A percentile compares a stretch with the other conserved stretches of the same genome.
Evolutionary conservation across 192 early-diverging fungal species (phyloP).

Genomic region (Entomortierella lignicola): DNA sequence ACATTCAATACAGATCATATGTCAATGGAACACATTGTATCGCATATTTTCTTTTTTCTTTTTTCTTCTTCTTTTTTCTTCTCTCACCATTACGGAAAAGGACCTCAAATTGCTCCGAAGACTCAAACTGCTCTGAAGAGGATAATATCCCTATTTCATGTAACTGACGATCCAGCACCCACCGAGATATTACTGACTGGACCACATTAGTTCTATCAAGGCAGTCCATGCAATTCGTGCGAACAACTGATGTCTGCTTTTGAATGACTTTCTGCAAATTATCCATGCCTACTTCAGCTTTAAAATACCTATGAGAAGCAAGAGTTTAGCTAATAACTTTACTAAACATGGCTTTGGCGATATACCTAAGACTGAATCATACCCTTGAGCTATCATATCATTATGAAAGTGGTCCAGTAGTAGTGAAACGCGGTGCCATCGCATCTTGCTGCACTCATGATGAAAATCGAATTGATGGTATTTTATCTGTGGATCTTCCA

Average conservation of each 20-base stretch:
- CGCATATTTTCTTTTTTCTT: too few species aligned
- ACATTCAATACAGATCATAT: neutral
- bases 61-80: neutral
- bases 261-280: constrained; percentile 38
- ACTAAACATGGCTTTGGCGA: too few species aligned
- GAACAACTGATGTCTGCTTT: constrained; percentile 82
- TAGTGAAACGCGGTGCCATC: constrained; percentile 91
- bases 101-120: constrained; percentile 72
- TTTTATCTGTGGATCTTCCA: constrained; percentile 68
- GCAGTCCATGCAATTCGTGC: constrained; percentile 99
- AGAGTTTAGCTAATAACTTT: neutral
- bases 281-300: constrained; percentile 48
- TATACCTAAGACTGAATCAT: neutral
- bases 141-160: constrained; percentile 71
- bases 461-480: constrained; percentile 99
- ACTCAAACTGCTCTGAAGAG: constrained; percentile 68
- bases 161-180: constrained; percentile 79
- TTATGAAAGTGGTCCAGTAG: constrained; percentile 82
- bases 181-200: constrained; percentile 88
- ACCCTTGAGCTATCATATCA: constrained; percentile 69
- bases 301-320: constrained; percentile 64
- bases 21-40: too few species aligned
- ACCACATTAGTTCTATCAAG: constrained; percentile 99
- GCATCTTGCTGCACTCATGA: constrained; percentile 94
- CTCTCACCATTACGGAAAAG: constrained; percentile 81